Base-by-base conservation (phyloP, 2,329 filamentous ascomycete species). In the Diaporthe sp. region DNA sequence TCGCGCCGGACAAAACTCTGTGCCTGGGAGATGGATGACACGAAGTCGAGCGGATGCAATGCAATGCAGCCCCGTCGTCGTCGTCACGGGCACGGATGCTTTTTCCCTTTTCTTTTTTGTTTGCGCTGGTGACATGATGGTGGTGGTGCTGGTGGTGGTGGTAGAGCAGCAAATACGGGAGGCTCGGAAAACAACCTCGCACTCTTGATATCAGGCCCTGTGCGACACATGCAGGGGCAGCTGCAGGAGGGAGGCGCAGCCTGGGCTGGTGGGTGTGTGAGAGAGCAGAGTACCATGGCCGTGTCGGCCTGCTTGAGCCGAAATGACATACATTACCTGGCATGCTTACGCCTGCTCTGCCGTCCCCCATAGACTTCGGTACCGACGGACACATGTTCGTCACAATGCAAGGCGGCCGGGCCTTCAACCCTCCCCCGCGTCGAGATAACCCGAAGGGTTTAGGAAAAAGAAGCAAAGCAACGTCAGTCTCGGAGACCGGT, bases 161-260 rank as follows among this genome's bases (percentile, higher is more conserved):
- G 28, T 28, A n/a, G 65, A 68, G 46, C 46, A 68, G n/a, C 62
- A 22, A 37, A 53, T 25, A 31, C 44, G 42, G 65, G 65, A 51
- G 34, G 65, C 65, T 68, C 65, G 65, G 65, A 68, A 25, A 53
- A 53, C 37, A 31, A 68, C 28, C 65, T 68, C 65, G 65, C 65
- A 68, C 65, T 68, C 15, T 51, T 9, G 44, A 68, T 13, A 68
- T 68, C 46, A 68, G 46, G 46, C 46, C 65, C 49, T 17, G 34
- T 53, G 28, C 46, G 34, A 53, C 15, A 25, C 49, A 53, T 68
- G 65, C 65, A 68, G 65, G 65, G 65, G 46, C 65, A 68, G 65
- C 65, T 68, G 65, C 65, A 39, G 6, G 12, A 28, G 65, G 22
- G 65, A 53, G 65, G 65, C 46, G 28, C 46, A 68, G 46, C 65